Base-by-base conservation (phyloP, 2,329 filamentous ascomycete genomes). In the Beauveria rudraprayagi region DNA sequence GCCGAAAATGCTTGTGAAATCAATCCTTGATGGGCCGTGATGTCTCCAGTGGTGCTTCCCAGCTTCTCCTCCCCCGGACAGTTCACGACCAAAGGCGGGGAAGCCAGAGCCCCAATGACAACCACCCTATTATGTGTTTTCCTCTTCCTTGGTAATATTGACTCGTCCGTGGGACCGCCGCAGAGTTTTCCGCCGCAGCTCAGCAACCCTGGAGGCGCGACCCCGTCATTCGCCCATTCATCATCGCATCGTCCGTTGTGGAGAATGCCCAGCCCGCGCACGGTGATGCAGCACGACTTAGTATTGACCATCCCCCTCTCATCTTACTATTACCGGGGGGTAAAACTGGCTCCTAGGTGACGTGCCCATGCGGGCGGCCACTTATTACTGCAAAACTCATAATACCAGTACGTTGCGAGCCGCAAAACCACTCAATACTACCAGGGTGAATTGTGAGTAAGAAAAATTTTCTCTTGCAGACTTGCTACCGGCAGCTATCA, bases 1-100 rank as follows among this genome's bases (percentile, higher is more conserved):
- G 16, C 37, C 34, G 30, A 24, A 60, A 60, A 46, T 44, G 56
- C 56, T 60, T 22, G 56, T 60, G 56, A 60, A 60, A 43, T 58
- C 46, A 26, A 46, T 50, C 8, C 5, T 10, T 28, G 34, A 40
- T 52, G 44, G 56, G 47, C 37, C 17, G 46, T 52, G 37, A 44
- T 43, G 34, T 17, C 34, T 34, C 9, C 30, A 19, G 30, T 10
- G n/a, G 26, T 50, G 46, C 47, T 40, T 28, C 11, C n/a, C 34
- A 11, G 16, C 44, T 16, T 17, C 43, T 48, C 28, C 22, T 40
- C 22, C 44, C 55, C 55, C 44, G 17, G 55, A 41, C 30, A 40
- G 19, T 47, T 46, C 41, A 19, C 26, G 5, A 48, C 7, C 55
- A 57, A 50, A 57, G 55, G 55, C 44, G 55, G 55, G 55, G 55